Conservation (phyloP, 495 filamentous ascomycete species). For the Penicillium pancosmium region DNA sequence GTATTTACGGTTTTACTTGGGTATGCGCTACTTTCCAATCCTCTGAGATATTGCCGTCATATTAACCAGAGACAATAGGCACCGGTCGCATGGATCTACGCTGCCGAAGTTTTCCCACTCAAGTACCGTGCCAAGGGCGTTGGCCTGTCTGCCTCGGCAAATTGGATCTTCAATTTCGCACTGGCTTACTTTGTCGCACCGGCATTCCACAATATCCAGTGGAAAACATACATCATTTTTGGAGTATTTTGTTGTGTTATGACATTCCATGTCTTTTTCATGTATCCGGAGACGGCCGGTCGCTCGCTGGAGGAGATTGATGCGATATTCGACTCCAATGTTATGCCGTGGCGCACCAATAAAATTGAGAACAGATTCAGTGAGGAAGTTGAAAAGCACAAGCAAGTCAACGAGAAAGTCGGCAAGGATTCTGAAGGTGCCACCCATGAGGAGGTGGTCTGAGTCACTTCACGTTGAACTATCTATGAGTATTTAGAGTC, state of each 20-base stretch:
- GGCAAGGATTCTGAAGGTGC: conserved; percentile 6
- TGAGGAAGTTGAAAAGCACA: conserved; percentile 31
- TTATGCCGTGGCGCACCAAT: conserved; percentile 34
- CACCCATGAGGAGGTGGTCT: conserved; percentile 28
- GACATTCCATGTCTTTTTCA: conserved; percentile 65
- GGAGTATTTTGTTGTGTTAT: conserved; percentile 68
- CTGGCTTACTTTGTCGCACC: conserved; percentile 72
- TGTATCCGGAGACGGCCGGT: conserved; percentile 71
- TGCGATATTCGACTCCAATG: conserved; percentile 35
- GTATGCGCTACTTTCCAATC: conserved; percentile 19
- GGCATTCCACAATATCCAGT: conserved; percentile 71
- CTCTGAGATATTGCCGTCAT: background rate
- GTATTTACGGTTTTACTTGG: conserved; percentile 71
- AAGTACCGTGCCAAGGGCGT: conserved; percentile 75
- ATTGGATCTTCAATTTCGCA: conserved; percentile 81
- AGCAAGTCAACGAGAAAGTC: conserved; percentile 10
- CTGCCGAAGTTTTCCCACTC: conserved; percentile 74
- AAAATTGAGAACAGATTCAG: conserved; percentile 30
- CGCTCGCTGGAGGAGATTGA: conserved; percentile 74
- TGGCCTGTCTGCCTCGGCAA: conserved; percentile 64
- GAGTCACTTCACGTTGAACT: background rate
- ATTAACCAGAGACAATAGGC: conserved; percentile 43
- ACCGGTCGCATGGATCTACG: conserved; percentile 74
- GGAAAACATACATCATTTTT: conserved; percentile 76
- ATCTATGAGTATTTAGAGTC: background rate